Evolutionary conservation across 306 rosid genomes (phyloP), one percentile per base, ranked within the genome.

Genomic region (Acacia acuminata): DNA sequence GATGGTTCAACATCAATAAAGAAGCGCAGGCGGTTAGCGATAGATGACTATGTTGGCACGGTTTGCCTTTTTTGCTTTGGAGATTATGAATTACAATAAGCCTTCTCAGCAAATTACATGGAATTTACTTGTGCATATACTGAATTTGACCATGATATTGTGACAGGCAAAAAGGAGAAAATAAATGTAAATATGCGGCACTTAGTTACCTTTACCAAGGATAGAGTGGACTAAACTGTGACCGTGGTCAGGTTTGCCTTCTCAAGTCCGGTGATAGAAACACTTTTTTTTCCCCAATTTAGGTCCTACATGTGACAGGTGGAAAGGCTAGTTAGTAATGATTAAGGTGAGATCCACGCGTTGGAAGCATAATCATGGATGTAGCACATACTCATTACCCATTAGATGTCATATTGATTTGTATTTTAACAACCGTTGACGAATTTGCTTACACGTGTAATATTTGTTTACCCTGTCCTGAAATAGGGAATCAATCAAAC

Each of bases 121-220:
- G 2, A 16, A 19, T 53, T 13, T 71, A 15, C 74, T 17, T 77
- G 61, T 71, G 17, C 58, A 82, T 79, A 83, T 77, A 81, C 76
- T 24, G 68, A 83, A 42, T 36, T 47, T 24, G 25, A 85, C 25
- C 20, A 4, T 77, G 70, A 16, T 67, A 17, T 71, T 82, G 75
- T 86, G 77, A 86, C 93, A 96, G 98, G 99, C 97, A 43, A 94
- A 94, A 89, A 88, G 89, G 86, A 92, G 93, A 87, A 93, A 92
- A 64, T 96, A 88, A 91, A 45, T 71, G 60, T 42, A 47, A 47
- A 38, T 55, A 45, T 64, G n/a, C 73, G 67, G 55, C 75, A 70
- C 24, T 47, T 58, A 65, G 53, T 77, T 20, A 47, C 43, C n/a
- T 77, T 34, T 12, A 27, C 38, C 4, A 20, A 1, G n/a, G 10